These are phyloP conservation scores for Paecilomyces sp. DNA, from an alignment of 2,329 filamentous ascomycete species.

Conservation along the genomic window DNA sequence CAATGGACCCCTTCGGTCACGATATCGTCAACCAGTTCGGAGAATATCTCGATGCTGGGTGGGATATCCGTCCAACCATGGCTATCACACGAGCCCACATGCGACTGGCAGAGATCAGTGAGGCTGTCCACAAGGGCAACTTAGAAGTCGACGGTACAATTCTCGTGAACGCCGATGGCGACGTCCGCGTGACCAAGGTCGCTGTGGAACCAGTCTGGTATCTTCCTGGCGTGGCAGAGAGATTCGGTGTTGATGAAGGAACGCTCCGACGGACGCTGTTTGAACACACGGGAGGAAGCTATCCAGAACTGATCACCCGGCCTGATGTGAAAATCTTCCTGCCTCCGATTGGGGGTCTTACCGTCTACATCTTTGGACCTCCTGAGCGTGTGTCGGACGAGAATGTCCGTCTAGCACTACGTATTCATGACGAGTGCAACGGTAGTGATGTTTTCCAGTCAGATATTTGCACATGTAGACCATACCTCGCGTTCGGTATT, in stretches of 20 bases:
- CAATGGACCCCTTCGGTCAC: conserved; percentile 94
- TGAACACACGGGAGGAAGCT: conserved; percentile 92
- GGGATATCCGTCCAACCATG: conserved; percentile 80
- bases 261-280: conserved; percentile 80
- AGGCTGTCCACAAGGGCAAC: conserved; percentile 73
- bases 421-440: conserved; percentile 87
- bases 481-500: conserved; percentile 94
- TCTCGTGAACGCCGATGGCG: conserved; percentile 75
- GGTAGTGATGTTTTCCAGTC: conserved; percentile 96
- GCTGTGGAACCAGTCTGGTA: conserved; percentile 95
- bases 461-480: conserved; percentile 89
- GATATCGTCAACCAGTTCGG: conserved; percentile 74
- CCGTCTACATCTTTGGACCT: conserved; percentile 95
- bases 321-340: conserved; percentile 93
- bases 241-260: conserved; percentile 88
- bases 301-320: conserved; percentile 92
- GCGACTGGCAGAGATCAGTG: conserved; percentile 91
- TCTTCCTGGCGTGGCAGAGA: conserved; percentile 76
- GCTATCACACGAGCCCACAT: conserved; percentile 90
- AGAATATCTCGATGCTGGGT: conserved; percentile 62
- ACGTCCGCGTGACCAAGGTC: conserved; percentile 91
- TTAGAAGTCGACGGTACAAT: conserved; percentile 79
- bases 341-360: conserved; percentile 89
- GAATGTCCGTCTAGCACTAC: conserved; percentile 69
- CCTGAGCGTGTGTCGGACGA: conserved; percentile 90